Percentiles rank a stretch among this genome's conserved stretches.
Evolutionary conservation across 2,329 filamentous ascomycete species (phyloP).

Genomic region (Colletotrichum limetticola): DNA sequence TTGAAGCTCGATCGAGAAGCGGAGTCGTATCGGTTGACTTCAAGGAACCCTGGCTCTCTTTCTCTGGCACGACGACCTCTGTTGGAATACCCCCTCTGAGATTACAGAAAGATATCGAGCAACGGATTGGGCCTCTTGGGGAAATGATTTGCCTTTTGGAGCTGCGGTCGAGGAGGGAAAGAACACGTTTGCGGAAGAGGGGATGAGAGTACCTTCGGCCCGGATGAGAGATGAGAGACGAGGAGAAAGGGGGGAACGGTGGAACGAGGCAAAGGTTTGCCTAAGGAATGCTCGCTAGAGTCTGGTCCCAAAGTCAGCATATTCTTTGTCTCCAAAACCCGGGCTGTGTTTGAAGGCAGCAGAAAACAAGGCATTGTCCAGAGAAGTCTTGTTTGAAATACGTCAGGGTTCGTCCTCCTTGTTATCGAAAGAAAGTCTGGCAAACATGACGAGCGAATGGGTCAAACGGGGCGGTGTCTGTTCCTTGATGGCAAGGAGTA

Average conservation of each 20-base stretch:
- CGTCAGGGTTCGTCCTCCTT: not conserved
- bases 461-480: not conserved
- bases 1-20: conserved; percentile 3
- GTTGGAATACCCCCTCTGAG: not conserved
- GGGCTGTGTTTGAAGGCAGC: not conserved
- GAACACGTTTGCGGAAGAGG: not conserved
- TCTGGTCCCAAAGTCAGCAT: not conserved
- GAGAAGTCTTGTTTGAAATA: not conserved
- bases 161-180: not conserved
- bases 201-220: no score
- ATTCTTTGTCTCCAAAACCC: not conserved
- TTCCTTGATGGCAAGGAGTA: not conserved
- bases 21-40: not conserved
- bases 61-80: not conserved
- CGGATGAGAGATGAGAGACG: not conserved
- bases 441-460: not conserved
- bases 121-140: not conserved
- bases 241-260: not conserved
- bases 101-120: not conserved
- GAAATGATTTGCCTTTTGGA: not conserved
- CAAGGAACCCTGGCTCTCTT: not conserved
- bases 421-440: not conserved
- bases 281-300: not conserved
- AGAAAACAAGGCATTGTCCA: not conserved
- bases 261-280: not conserved